A percentile compares a stretch with the other conserved stretches of the same genome.
Evolutionary conservation across 2,329 filamentous ascomycete genomes (phyloP).

Genomic region (Cytospora mali): DNA sequence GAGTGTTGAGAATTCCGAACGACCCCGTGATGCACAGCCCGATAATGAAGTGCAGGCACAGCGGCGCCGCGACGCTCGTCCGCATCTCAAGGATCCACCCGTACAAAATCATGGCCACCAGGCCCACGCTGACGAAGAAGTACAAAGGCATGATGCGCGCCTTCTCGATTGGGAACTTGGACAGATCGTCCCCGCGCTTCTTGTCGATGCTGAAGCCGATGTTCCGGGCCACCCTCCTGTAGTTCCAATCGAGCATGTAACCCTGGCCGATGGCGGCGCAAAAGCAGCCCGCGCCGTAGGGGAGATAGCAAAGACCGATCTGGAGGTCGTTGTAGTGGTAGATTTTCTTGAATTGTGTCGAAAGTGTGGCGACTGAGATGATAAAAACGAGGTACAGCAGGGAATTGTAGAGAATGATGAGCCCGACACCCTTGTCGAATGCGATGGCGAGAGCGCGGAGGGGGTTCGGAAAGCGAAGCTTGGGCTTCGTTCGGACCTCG

Average conservation of each 20-base stretch:
- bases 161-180: conserved; percentile 57
- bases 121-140: conserved; percentile 57
- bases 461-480: conserved; percentile 59
- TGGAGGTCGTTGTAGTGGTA: conserved; percentile 55
- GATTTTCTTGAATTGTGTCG: conserved; percentile 53
- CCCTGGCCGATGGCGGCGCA: conserved; percentile 58
- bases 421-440: conserved; percentile 59
- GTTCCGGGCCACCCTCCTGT: conserved; percentile 64
- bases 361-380: conserved; percentile 54
- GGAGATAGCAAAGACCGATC: conserved; percentile 58
- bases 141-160: conserved; percentile 58
- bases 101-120: conserved; percentile 56
- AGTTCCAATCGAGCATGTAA: conserved; percentile 67
- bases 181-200: conserved; percentile 57
- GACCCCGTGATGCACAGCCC: conserved; percentile 61
- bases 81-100: conserved; percentile 59
- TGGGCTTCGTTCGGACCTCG: conserved; percentile 29
- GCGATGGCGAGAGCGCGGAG: conserved; percentile 56
- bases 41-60: conserved; percentile 60
- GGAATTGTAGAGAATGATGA: conserved; percentile 56
- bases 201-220: conserved; percentile 63
- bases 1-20: conserved; percentile 64
- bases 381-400: conserved; percentile 61
- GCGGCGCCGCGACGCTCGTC: conserved; percentile 54
- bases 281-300: conserved; percentile 55